phyloP scores from a whole-genome alignment of 1,284 basidiomycete species.

The Papiliotrema terrestris region DNA sequence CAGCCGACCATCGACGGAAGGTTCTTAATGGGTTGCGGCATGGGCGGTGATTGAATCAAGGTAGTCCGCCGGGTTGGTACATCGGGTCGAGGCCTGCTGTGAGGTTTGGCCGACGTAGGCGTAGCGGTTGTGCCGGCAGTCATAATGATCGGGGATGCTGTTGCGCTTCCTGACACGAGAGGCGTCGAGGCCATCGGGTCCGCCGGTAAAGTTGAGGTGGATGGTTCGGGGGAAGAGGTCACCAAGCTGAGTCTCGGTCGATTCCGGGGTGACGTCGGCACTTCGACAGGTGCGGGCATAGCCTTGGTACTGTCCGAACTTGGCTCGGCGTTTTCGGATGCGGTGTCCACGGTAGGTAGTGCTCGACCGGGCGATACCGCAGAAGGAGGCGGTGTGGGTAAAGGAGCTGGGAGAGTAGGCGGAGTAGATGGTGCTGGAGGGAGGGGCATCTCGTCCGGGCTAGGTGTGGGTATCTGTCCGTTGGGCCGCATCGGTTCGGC shows the following conservation, averaged over 20 bases:
- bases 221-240: no score
- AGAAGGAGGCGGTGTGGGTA: background rate
- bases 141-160: background rate
- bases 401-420: background rate
- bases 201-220: no score
- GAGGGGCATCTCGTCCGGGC: constrained; percentile 1
- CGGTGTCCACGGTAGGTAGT: background rate
- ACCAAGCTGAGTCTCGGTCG: no score
- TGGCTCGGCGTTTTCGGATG: background rate
- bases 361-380: background rate
- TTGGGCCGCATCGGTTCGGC: background rate
- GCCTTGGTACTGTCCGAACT: background rate
- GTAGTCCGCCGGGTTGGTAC: constrained; percentile 26
- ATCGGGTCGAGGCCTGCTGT: constrained; percentile 17
- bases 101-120: background rate
- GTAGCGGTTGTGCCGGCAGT: background rate
- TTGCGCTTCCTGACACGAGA: background rate
- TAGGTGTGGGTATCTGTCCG: background rate
- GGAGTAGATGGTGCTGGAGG: background rate
- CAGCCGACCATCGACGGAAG: constrained; percentile 35
- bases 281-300: background rate
- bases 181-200: background rate
- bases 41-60: constrained; percentile 44
- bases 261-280: background rate
- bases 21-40: constrained; percentile 48